These are phyloP conservation scores for Salvia splendens DNA, from an alignment of 257 asterid species.

Conservation along the genomic window DNA sequence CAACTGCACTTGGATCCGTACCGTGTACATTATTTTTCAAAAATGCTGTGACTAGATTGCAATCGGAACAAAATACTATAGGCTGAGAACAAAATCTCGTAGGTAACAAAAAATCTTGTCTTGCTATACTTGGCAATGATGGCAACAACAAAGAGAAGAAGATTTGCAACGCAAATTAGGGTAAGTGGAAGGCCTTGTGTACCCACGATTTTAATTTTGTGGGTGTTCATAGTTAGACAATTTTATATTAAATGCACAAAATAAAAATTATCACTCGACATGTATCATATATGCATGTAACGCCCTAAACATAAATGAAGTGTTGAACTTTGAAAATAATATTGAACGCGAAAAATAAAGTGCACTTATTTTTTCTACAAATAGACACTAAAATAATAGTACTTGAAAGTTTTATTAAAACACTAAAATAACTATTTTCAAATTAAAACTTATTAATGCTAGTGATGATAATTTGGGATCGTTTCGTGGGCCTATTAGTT, in stretches of 20 bases:
- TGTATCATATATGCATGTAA: background rate
- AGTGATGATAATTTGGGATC: no score
- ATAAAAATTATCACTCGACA: background rate
- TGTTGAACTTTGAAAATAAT: no score
- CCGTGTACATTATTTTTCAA: no score
- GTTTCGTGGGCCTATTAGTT: no score
- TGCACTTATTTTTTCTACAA: no score
- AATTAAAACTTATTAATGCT: no score
- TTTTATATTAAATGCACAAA: background rate
- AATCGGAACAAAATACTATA: conserved; percentile 1
- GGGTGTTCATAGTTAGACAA: background rate
- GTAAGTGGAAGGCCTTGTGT: conserved; percentile 42
- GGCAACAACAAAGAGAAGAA: conserved; percentile 5
- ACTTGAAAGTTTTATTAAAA: no score
- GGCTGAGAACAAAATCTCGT: background rate
- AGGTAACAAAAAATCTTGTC: conserved; percentile 28
- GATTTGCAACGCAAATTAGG: conserved; percentile 24
- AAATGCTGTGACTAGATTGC: no score
- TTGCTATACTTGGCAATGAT: conserved; percentile 21
- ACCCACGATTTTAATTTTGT: conserved; percentile 12
- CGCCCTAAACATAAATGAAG: background rate
- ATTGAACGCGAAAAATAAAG: no score
- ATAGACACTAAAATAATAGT: no score
- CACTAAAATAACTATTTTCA: no score
- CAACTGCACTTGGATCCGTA: no score